Evolutionary conservation across 495 filamentous ascomycete genomes (phyloP), one percentile per base, ranked within the genome.

Genomic region (Penicillium coffeae): DNA sequence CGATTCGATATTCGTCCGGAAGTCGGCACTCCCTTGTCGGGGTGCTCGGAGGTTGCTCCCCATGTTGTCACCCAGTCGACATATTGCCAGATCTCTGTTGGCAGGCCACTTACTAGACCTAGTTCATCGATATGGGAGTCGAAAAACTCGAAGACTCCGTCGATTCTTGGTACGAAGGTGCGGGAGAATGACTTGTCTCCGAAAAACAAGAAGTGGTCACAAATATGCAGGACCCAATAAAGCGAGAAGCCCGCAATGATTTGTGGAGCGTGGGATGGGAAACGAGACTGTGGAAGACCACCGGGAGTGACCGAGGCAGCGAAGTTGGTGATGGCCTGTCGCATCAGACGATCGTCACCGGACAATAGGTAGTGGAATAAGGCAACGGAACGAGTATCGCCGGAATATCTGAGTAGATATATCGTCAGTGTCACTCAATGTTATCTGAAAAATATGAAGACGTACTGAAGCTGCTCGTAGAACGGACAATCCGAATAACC

Each of bases 11-110:
- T 47, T 1, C 62, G 48, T 0, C 62, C 62, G 1, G 64, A 56
- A 1, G 63, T 66, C 3, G 68, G 64, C 0, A 70, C 67, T 0
- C 65, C 67, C 30, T 72, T 70, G 22, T 70, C 66, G 0, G 65
- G 62, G 38, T 66, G 60, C 5, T 59, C 60, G 9, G 57, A 60
- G 8, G 64, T 66, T 3, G 63, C 63, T 12, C 59, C 64, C 68
- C 68, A 71, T 2, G 56, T 66, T 3, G 58, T 60, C 8, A 69
- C 66, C 68, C 68, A 72, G 49, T 72, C 68, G 16, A 72, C 64
- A 39, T 66, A 72, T 38, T 69, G 62, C 68, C 68, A 72, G 1
- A 68, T 52, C 8, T 55, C 54, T 0, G 52, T 41, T 0, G 64
- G 56, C 0, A 67, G 43, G 1, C 58, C 56, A 21, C 62, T 63